phyloP scores from a whole-genome alignment of 2,329 filamentous ascomycete species.

The Trichoderma atrobrunneum region DNA sequence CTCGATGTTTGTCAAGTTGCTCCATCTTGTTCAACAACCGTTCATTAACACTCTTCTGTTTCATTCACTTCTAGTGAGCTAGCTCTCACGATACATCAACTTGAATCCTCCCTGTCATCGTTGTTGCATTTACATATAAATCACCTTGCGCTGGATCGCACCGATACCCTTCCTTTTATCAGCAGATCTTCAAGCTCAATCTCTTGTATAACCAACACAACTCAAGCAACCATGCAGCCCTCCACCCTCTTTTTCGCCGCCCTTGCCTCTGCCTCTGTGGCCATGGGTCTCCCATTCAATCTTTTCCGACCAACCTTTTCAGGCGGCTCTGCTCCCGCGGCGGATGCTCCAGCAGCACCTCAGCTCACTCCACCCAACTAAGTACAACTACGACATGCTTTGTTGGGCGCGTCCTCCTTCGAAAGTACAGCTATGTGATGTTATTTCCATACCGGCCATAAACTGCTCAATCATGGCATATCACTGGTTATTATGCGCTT shows the following conservation, averaged over 20 bases:
- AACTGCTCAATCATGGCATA: neutral
- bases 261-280: conserved; percentile 23
- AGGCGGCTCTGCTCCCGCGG: neutral
- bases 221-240: conserved; percentile 23
- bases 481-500: rapidly evolving
- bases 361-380: neutral
- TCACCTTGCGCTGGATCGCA: neutral
- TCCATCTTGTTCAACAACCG: neutral
- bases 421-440: neutral
- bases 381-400: neutral
- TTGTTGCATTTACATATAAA: neutral
- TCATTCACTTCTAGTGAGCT: neutral
- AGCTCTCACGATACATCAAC: neutral
- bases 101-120: neutral
- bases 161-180: neutral
- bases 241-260: conserved; percentile 24
- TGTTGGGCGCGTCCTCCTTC: neutral
- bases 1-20: neutral
- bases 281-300: conserved; percentile 25
- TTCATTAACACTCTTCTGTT: neutral
- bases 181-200: neutral
- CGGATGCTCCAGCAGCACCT: neutral
- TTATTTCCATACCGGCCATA: neutral
- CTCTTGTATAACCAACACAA: neutral
- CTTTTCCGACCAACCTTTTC: conserved; percentile 17